These are phyloP conservation scores for Penicillium crustosum DNA, from an alignment of 2,329 filamentous ascomycete species.

Conservation along the genomic window DNA sequence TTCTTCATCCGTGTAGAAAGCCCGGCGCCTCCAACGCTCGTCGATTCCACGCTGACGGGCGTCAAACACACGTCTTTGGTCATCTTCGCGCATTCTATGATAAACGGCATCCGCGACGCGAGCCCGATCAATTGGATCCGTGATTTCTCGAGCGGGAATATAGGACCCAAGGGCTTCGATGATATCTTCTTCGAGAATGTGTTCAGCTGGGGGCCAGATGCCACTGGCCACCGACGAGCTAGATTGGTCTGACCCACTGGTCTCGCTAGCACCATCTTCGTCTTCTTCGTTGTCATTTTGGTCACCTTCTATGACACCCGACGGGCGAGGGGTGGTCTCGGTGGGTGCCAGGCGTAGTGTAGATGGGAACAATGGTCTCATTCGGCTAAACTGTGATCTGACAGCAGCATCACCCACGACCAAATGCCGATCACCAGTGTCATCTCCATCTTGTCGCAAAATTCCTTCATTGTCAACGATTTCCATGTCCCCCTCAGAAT, in stretches of 20 bases:
- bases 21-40: constrained; percentile 72
- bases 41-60: constrained; percentile 52
- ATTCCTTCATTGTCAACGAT: constrained; percentile 61
- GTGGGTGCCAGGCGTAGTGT: constrained; percentile 27
- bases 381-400: constrained; percentile 36
- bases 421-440: constrained; percentile 61
- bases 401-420: constrained; percentile 55
- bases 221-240: constrained; percentile 32
- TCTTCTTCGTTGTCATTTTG: constrained; percentile 22
- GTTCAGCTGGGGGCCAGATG: constrained; percentile 43
- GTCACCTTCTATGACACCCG: constrained; percentile 7
- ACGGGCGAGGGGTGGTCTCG: constrained; percentile 9
- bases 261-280: constrained; percentile 24
- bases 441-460: constrained; percentile 60
- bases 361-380: constrained; percentile 36
- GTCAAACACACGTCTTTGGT: constrained; percentile 39
- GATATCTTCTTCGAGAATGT: constrained; percentile 44
- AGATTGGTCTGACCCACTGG: constrained; percentile 24
- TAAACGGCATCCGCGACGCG: constrained; percentile 41
- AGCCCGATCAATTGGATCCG: constrained; percentile 43
- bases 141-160: constrained; percentile 45
- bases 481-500: constrained; percentile 63
- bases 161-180: constrained; percentile 44
- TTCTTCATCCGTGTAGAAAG: constrained; percentile 83
- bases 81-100: constrained; percentile 41